Base-by-base conservation (phyloP, 2,329 filamentous ascomycete genomes). In the Cercospora citrullina region DNA sequence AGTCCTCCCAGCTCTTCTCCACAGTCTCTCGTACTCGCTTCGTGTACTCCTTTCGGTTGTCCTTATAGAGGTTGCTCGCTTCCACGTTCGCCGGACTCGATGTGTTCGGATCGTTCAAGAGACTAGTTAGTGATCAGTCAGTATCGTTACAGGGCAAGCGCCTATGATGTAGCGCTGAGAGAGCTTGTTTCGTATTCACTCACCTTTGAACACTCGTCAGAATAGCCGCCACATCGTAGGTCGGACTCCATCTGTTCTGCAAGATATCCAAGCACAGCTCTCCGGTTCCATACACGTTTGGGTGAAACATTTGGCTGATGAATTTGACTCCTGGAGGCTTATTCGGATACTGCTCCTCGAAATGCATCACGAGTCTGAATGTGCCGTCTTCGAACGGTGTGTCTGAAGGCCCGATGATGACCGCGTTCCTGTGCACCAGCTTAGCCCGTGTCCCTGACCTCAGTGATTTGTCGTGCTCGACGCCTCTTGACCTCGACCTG, bases 221-320 rank as follows among this genome's bases (percentile, higher is more conserved):
- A 71, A 99, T 94, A 23, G 95, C 95, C 9, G 95, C 95, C 45
- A 99, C 95, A 81, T 99, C 95, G 80, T 99, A 99, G 9, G 95
- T 98, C 16, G 95, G 95, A 79, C 94, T 98, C 95, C 95, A 99
- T 73, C 95, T 86, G 79, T 99, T 99, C 81, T 99, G 95, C 68
- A 99, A 81, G 73, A 99, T 99, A 78, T 99, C 95, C 73, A 99
- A 83, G 78, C 95, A 99, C 61, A 99, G 86, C 83, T 99, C 95
- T 69, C 95, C 95, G 0, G 94, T 98, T 63, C 92, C 94, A 79
- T 99, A 99, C 66, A 99, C 95, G 78, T 99, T 99, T 18, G 95
- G 95, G 76, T 99, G 95, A 81, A 99, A 99, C 95, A 99, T 99
- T 80, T 95, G 89, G 81, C 92, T 96, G 79, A 99, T 96, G 80